Base-by-base conservation (phyloP, 2,329 filamentous ascomycete genomes). In the Hymenoscyphus salicellus region DNA sequence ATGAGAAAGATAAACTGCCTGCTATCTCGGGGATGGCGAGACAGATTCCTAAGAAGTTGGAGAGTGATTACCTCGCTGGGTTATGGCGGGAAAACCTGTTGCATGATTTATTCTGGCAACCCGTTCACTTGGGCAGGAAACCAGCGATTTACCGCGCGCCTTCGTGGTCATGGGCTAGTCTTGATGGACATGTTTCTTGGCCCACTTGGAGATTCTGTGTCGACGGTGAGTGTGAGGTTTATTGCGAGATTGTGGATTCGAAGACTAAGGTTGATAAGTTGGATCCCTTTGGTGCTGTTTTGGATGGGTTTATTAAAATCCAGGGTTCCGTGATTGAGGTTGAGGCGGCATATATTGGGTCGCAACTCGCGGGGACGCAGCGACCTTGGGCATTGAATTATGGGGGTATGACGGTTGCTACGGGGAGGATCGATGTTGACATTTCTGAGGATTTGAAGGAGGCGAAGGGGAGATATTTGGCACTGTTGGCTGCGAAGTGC, bases 1-100 rank as follows among this genome's bases (percentile, higher is more conserved):
- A 60, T 32, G 28, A 49, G 26, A 26, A 58, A 36, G 67, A 69
- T 36, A 67, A 67, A 30, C 46, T 67, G 4, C 65, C 65, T 17
- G 65, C 67, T 16, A 62, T 69, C 32, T 67, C 65, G 14, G 67
- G 65, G 3, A 63, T 67, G 16, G 67, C 67, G n/a, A 65, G 55
- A 23, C 49, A 55, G 17, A 49, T 61, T 26, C 41, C 46, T 5
- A 62, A 60, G 30, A 63, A 61, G 16, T 2, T 63, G 6, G 46
- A 61, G 17, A 52, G 46, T 1, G 41, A 58, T 30, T 66, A 66
- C 32, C 56, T 66, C 11, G 65, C 65, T 16, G 65, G 65, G 23
- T 20, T 66, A 30, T 66, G 65, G 65, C 38, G 52, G 11, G 38
- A 63, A 6, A 43, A 65, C 41, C 43, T 66, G 1, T 23, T 61